These are phyloP conservation scores for Candida patagonica DNA, from an alignment of 805 yeast genomes.

Conservation along the genomic window DNA sequence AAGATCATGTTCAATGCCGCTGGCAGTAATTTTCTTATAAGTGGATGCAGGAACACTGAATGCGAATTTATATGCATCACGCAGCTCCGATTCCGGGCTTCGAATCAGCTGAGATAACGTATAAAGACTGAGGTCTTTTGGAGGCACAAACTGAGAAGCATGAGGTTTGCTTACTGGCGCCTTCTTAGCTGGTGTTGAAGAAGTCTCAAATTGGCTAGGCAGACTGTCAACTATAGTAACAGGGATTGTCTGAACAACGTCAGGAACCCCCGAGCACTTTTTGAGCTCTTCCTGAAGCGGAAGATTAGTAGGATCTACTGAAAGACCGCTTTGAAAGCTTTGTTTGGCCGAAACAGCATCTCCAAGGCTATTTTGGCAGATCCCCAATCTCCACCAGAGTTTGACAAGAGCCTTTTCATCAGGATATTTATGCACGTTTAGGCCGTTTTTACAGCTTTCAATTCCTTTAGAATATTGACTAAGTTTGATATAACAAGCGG, in stretches of 20 bases:
- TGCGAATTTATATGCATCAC: slow-evolving; percentile 12
- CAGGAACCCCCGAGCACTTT: not conserved
- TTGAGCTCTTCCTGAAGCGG: slow-evolving; percentile 11
- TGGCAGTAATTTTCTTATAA: slow-evolving; percentile 7
- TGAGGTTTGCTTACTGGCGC: not conserved
- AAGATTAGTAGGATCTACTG: slow-evolving; percentile 9
- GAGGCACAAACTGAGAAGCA: slow-evolving; percentile 7
- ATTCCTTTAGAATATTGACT: slow-evolving; percentile 10
- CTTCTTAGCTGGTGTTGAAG: not conserved
- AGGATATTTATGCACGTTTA: slow-evolving; percentile 3
- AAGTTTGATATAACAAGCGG: slow-evolving; percentile 16
- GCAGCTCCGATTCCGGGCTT: slow-evolving; percentile 9
- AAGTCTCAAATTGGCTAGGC: slow-evolving; percentile 6
- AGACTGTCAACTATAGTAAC: slow-evolving; percentile 12
- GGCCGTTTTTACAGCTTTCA: slow-evolving; percentile 12
- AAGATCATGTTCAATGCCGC: slow-evolving; percentile 19
- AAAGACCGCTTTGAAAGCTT: slow-evolving; percentile 10
- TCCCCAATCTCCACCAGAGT: slow-evolving; percentile 12
- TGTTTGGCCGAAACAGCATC: slow-evolving; percentile 7
- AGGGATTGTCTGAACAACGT: slow-evolving; percentile 2
- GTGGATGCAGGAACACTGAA: slow-evolving; percentile 8
- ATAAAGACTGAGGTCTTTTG: slow-evolving; percentile 10
- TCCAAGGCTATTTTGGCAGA: slow-evolving; percentile 11
- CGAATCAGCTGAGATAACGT: slow-evolving; percentile 16
- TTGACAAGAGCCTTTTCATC: slow-evolving; percentile 9